Evolutionary conservation across 2,329 filamentous ascomycete genomes (phyloP), one percentile per base, ranked within the genome.

Genomic region (Ophiostoma ips): DNA sequence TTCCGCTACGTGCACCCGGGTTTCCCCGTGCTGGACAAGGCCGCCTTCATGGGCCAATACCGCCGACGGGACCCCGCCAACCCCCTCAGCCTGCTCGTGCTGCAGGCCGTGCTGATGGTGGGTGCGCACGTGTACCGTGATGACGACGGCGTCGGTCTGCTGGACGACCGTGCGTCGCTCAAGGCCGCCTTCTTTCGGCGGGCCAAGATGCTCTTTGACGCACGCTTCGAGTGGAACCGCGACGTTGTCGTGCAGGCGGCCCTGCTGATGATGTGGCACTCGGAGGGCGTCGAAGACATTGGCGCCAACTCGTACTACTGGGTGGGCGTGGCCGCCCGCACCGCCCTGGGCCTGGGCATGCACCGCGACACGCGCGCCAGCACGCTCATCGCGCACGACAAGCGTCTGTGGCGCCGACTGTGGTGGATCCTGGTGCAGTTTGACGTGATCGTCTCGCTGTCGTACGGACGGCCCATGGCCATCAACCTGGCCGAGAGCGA

Each of bases 1-100:
- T 96, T 96, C 64, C 71, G 75, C 31, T 82, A 95, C 58, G 84
- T 95, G 34, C 90, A 96, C 60, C 88, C 88, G 0, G 95, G 95
- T 58, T 82, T 92, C 3, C 90, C 90, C 0, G 87, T 95, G 3
- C 69, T 96, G 49, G 88, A 92, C 66, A 85, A 87, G 60, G 70
- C 76, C 2, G 73, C 83, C 37, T 84, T 96, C 58, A 92, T 92
- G 60, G 80, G 87, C 41, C 87, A 95, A 66, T 96, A 55, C 34
- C 1, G 77, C 73, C 57, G 76, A 75, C 51, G 67, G 69, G 7
- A 68, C 75, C 37, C 90, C 88, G 79, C 84, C 52, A 81, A 79
- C 18, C 78, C 83, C 0, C 88, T 95, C 31, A 95, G 90, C 0
- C 88, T 90, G 1, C 70, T 96, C 31, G 75, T 96, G 51, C 70